Base-by-base conservation (phyloP, 2,329 filamentous ascomycete genomes). In the Diaporthe velutina region DNA sequence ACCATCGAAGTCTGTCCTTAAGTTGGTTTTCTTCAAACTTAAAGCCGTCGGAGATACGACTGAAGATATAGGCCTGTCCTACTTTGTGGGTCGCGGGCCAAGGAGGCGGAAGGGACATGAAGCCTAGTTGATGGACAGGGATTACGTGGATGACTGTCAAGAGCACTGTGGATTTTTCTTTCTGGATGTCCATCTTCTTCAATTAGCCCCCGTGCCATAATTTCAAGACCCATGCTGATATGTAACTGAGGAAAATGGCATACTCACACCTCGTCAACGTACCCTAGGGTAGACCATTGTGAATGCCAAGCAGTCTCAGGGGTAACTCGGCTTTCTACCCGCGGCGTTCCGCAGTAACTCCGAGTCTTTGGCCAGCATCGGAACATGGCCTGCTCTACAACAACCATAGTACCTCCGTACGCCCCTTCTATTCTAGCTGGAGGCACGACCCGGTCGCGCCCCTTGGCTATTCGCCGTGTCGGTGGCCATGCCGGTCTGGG, bases 311-410 rank as follows among this genome's bases (percentile, higher is more conserved):
- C 22, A 40, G 19, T 25, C 55, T n/a, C 33, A 58, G 33, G 55
- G 33, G 33, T 22, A 58, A 38, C 55, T n/a, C 17, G 33, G 1
- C 38, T 13, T 58, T 25, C 33, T 8, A 25, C 33, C 33, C 33
- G 55, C 55, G 33, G 55, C 33, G 55, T 38, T 58, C 55, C 55
- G 55, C 55, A 33, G 38, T 38, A 58, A 40, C 33, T 58, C 55
- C 55, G 55, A 58, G 19, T 13, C 54, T 9, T 1, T 17, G 19
- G 54, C 30, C 54, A 57, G 30, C 30, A 35, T 38, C 35, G 6
- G 25, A 30, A 33, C 52, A 19, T 33, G 52, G 52, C 52, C 13
- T 22, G 28, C 52, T 12, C 13, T 55, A 33, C 52, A 28, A n/a
- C n/a, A n/a, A n/a, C n/a, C n/a, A n/a, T n/a, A n/a, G n/a, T n/a